A percentile compares a stretch with the other conserved stretches of the same genome.
These are phyloP conservation scores for Xenoacremonium recifei DNA, from an alignment of 2,329 filamentous ascomycete species.

Conservation along the genomic window DNA sequence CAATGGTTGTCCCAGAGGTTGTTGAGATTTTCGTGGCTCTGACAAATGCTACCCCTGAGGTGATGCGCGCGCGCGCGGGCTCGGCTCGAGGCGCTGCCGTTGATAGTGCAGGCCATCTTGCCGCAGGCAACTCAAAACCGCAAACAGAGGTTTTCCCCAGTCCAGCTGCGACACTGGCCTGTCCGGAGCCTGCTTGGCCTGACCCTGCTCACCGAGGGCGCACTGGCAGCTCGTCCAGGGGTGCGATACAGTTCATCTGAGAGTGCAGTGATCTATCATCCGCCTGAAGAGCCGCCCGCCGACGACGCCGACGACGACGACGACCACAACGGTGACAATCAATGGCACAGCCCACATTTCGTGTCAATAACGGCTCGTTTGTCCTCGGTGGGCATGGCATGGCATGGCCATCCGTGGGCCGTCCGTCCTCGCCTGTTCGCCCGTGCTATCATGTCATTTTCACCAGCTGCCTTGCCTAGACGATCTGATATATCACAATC, in stretches of 20 bases:
- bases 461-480: constrained; percentile 16
- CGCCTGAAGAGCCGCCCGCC: no score
- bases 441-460: constrained; percentile 21
- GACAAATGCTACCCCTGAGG: constrained; percentile 17
- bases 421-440: neutral
- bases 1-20: no score
- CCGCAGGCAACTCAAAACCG: constrained; percentile 13
- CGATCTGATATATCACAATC: constrained; percentile 23
- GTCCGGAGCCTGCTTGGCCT: constrained; percentile 9
- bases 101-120: neutral
- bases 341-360: constrained; percentile 8
- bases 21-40: no score
- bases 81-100: constrained; percentile 4
- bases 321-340: no score
- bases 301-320: no score
- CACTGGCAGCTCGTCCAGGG: no score
- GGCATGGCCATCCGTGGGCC: no score
- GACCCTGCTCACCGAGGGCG: constrained; percentile 7
- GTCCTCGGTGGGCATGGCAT: no score
- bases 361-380: constrained; percentile 5
- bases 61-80: constrained; percentile 13
- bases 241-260: no score
- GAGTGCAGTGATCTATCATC: no score
- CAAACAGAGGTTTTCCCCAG: neutral
- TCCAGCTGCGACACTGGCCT: constrained; percentile 6